Conservation (phyloP, 805 yeast genomes). For the Barnettozyma californica region DNA sequence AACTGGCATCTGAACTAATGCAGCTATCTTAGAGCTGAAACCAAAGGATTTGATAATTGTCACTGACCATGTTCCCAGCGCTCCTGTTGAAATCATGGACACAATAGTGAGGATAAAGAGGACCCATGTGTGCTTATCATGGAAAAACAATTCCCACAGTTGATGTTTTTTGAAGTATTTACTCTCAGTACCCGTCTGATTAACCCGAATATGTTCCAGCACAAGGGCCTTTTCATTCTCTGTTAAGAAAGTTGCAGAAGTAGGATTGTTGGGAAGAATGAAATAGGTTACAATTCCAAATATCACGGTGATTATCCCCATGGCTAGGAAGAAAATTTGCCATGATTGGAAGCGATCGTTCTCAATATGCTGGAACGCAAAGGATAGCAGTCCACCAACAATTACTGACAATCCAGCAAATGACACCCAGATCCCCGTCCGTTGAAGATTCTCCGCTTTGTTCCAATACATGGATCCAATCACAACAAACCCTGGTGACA, state of each 20-base stretch:
- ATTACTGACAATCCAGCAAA: constrained; percentile 49
- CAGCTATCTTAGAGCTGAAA: constrained; percentile 35
- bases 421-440: constrained; percentile 54
- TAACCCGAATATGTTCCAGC: constrained; percentile 36
- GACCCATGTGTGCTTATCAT: constrained; percentile 47
- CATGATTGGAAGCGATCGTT: constrained; percentile 43
- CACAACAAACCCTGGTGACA: constrained; percentile 52
- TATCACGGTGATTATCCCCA: constrained; percentile 46
- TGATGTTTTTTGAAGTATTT: constrained; percentile 37
- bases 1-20: constrained; percentile 51
- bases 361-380: constrained; percentile 47
- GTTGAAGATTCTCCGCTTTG: constrained; percentile 42
- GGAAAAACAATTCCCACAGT: constrained; percentile 36
- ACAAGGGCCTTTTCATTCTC: constrained; percentile 37
- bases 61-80: constrained; percentile 31
- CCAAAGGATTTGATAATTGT: constrained; percentile 42
- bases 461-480: constrained; percentile 62
- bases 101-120: constrained; percentile 38
- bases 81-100: constrained; percentile 48
- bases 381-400: constrained; percentile 42
- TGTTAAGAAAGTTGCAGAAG: constrained; percentile 30
- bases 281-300: constrained; percentile 43
- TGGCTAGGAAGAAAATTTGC: constrained; percentile 55
- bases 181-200: constrained; percentile 46
- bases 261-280: constrained; percentile 47